phyloP scores from a whole-genome alignment of 148 eudicot species.

The Spergularia bocconei region DNA sequence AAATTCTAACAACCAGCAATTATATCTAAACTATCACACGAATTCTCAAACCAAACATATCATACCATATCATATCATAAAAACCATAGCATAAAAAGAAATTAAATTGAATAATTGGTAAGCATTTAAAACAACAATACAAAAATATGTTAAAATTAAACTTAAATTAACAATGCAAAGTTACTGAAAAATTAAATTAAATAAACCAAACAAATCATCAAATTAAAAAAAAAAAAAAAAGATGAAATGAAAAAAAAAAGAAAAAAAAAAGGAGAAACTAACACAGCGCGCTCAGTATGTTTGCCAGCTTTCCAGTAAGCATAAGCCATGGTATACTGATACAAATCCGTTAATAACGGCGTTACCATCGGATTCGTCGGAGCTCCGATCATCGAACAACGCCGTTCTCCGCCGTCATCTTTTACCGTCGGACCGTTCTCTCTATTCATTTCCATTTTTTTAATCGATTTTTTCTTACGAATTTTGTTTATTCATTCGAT shows the following conservation, averaged over 20 bases:
- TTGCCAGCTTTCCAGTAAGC: conserved; percentile 98
- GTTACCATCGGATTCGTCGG: conserved; percentile 98
- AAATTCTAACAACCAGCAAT: too few relatives aligned
- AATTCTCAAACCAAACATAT: too few relatives aligned
- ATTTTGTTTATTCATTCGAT: neutral
- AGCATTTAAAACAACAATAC: too few relatives aligned
- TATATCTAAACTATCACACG: too few relatives aligned
- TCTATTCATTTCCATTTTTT: conserved; percentile 36
- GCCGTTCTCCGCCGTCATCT: conserved; percentile 6
- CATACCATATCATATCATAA: too few relatives aligned
- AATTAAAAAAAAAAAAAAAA: too few relatives aligned
- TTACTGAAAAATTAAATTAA: neutral
- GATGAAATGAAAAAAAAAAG: too few relatives aligned
- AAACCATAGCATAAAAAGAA: too few relatives aligned
- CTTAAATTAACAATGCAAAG: neutral
- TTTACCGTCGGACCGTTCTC: conserved; percentile 38
- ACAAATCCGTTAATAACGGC: conserved; percentile 83
- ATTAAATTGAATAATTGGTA: too few relatives aligned
- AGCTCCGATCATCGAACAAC: conserved; percentile 30
- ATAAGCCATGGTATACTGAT: conserved; percentile 95
- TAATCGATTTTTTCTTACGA: conserved; percentile 12
- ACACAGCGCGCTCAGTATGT: conserved; percentile 87
- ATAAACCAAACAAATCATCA: neutral
- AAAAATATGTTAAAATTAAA: too few relatives aligned
- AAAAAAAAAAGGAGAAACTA: conserved; percentile 32